Conservation (phyloP, 306 rosid genomes). For the Glycine tomentella region DNA sequence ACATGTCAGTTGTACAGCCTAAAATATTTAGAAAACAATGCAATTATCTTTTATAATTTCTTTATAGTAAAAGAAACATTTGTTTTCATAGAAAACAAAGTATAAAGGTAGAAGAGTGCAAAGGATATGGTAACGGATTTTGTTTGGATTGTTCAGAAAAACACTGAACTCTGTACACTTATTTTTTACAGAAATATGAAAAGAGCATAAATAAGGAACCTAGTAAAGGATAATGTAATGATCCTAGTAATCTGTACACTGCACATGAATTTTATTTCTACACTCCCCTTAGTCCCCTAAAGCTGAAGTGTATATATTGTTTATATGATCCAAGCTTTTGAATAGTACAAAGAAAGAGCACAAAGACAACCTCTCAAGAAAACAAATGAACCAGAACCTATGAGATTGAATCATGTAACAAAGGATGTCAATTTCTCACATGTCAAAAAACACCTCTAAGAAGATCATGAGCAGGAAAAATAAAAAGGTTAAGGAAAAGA, state of each 20-base stretch:
- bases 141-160: background rate
- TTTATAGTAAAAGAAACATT: background rate
- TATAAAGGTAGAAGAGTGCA: background rate
- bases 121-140: background rate
- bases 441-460: background rate
- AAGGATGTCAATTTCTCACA: background rate
- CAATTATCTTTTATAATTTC: background rate
- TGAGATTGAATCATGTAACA: background rate
- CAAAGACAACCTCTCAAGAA: background rate
- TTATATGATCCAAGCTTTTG: background rate
- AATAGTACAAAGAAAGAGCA: background rate
- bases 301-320: background rate
- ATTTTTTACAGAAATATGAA: background rate
- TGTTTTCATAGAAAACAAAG: background rate
- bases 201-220: background rate
- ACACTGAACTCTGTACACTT: background rate
- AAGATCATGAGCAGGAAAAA: background rate
- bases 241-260: background rate
- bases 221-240: background rate
- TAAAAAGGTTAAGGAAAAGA: background rate
- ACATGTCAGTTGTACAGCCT: background rate
- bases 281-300: background rate
- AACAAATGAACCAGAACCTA: background rate
- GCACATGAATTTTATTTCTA: background rate
- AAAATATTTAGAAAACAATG: background rate